phyloP scores from a whole-genome alignment of 371 early-diverging fungal species.

The Batkoa obscura region DNA sequence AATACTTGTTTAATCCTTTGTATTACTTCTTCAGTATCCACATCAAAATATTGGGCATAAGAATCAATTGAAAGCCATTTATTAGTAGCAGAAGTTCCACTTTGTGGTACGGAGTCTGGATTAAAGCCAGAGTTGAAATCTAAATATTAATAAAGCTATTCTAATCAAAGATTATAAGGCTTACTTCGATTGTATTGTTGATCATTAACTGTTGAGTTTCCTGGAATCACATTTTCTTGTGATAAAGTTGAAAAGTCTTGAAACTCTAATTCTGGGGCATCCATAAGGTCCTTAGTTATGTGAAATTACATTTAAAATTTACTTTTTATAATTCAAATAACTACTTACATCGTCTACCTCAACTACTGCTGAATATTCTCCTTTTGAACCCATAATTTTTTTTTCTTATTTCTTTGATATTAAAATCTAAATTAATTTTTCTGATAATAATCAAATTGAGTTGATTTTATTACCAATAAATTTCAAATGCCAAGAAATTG shows the following conservation, averaged over 20 bases:
- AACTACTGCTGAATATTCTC: neutral
- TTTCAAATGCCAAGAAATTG: no score
- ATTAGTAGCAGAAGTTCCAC: neutral
- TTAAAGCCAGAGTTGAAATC: neutral
- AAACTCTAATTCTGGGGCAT: neutral
- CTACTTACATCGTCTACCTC: slow-evolving; percentile 2
- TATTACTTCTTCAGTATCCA: neutral
- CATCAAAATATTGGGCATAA: slow-evolving; percentile 1
- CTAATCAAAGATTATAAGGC: neutral
- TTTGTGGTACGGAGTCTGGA: neutral
- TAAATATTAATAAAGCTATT: neutral
- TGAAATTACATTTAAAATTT: neutral
- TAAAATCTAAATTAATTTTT: no score
- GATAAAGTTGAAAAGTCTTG: neutral
- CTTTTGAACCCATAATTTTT: neutral
- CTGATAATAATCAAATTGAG: no score
- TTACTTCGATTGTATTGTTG: neutral
- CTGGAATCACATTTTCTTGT: neutral
- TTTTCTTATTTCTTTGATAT: no score
- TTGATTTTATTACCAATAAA: no score
- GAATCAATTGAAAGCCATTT: neutral
- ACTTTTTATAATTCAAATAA: neutral
- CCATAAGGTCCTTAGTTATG: neutral
- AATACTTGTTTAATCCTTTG: neutral
- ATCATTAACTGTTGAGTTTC: neutral